Conservation (phyloP, 257 asterid genomes). For the Fraxinus pennsylvanica region DNA sequence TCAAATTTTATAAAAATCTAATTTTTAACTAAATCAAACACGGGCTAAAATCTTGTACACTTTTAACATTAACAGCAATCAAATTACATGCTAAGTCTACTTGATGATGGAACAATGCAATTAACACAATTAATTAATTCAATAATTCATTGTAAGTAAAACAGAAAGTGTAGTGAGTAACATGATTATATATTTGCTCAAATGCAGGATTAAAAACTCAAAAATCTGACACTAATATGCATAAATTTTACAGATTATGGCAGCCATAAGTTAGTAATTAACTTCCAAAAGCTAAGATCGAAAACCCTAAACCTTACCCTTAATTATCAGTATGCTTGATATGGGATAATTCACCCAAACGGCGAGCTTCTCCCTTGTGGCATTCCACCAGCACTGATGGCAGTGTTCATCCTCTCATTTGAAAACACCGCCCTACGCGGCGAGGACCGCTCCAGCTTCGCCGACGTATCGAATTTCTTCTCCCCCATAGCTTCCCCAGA, state of each 20-base stretch:
- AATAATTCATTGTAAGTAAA: neutral
- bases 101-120: neutral
- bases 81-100: neutral
- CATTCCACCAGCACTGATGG: slow-evolving; percentile 44
- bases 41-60: too few relatives aligned
- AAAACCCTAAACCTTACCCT: neutral
- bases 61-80: neutral
- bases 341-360: slow-evolving; percentile 37
- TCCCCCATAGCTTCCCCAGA: slow-evolving; percentile 35
- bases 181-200: neutral
- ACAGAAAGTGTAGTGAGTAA: neutral
- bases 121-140: neutral
- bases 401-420: slow-evolving; percentile 29
- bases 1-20: too few relatives aligned
- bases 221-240: neutral
- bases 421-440: slow-evolving; percentile 42
- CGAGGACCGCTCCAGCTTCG: slow-evolving; percentile 50
- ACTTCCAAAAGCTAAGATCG: neutral
- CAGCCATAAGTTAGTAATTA: neutral
- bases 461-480: slow-evolving; percentile 34
- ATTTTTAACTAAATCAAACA: too few relatives aligned
- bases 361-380: slow-evolving; percentile 55
- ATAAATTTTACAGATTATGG: neutral
- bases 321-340: neutral
- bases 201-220: neutral